Evolutionary conservation across 257 asterid genomes (phyloP), one percentile per base, ranked within the genome.

Genomic region (Capsicum baccatum): DNA sequence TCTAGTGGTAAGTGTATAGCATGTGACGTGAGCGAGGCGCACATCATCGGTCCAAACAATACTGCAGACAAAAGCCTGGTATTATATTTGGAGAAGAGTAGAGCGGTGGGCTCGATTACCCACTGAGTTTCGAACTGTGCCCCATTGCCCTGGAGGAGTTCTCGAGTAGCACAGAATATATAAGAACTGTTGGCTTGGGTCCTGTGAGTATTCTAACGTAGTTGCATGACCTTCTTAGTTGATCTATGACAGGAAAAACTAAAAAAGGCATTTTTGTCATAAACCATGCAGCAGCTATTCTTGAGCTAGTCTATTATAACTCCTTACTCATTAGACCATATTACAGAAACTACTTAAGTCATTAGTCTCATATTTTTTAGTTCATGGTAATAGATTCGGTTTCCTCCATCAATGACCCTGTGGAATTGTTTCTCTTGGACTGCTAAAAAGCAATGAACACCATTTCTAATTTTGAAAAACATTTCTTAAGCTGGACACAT

Each of bases 391-490:
- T 70, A n/a, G 44, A 42, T 56, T 44, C 79, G 9, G 17, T 70
- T 52, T 68, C 78, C 54, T 68, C 54, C 76, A 17, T 42, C 56
- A 42, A 70, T 70, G 9, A 39, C 37, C 57, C 14, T 70, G 56
- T 70, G 79, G 57, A 70, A 42, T 44, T 44, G 79, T 70, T 44
- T 35, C 56, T 70, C 15, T 9, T 70, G 79, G 79, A 70, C 57
- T 17, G 57, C 37, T 70, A 70, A 70, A 42, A 70, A 42, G 79
- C 78, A 39, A 68, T 6, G 9, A 70, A 70, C 17, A 70, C 35
- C 57, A 70, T 21, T 70, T 70, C 37, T 70, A 70, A 44, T 16
- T 9, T 17, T 44, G 79, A 17, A 70, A 70, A n/a, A 70, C 35
- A 9, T 70, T 70, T 70, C 11, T 69, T 17, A 16, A 17, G 50